phyloP scores from a whole-genome alignment of 176 grass and related monocot genomes.

The Ananas comosus region DNA sequence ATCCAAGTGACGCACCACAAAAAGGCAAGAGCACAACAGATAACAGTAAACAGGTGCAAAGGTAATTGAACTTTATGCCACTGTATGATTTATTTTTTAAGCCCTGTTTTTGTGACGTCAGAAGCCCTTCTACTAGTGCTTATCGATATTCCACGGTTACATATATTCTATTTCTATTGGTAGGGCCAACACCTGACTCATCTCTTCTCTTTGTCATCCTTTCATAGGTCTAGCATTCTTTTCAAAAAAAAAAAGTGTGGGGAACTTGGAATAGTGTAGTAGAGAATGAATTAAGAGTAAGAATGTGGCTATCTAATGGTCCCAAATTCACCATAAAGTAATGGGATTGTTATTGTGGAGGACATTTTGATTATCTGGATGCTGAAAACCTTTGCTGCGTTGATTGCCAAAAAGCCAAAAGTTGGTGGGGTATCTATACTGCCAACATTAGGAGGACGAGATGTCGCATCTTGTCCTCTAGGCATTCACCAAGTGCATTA shows the following conservation, averaged over 20 bases:
- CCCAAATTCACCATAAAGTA: not conserved
- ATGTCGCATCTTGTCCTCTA: not conserved
- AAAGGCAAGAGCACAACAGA: not conserved
- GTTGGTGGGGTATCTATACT: not conserved
- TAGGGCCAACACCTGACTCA: conserved; percentile 2
- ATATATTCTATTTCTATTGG: not conserved
- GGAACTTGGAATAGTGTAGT: not conserved
- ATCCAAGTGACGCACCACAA: not conserved
- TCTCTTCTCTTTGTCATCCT: not conserved
- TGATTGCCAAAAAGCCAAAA: not conserved
- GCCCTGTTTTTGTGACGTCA: not conserved
- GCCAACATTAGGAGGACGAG: not conserved
- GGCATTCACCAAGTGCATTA: not conserved
- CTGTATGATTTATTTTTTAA: not conserved
- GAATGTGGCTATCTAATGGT: not conserved
- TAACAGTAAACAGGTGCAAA: not conserved
- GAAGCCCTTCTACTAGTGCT: not conserved
- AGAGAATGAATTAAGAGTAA: conserved; percentile 2
- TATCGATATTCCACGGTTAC: not conserved
- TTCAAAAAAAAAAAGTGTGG: not conserved
- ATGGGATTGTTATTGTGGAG: not conserved
- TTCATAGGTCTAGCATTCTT: not conserved
- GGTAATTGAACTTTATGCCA: not conserved
- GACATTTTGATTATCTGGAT: not conserved
- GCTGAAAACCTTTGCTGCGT: not conserved